Evolutionary conservation across 768 basidiomycete genomes (phyloP), one percentile per base, ranked within the genome.

Genomic region (Coprinopsis sp.): DNA sequence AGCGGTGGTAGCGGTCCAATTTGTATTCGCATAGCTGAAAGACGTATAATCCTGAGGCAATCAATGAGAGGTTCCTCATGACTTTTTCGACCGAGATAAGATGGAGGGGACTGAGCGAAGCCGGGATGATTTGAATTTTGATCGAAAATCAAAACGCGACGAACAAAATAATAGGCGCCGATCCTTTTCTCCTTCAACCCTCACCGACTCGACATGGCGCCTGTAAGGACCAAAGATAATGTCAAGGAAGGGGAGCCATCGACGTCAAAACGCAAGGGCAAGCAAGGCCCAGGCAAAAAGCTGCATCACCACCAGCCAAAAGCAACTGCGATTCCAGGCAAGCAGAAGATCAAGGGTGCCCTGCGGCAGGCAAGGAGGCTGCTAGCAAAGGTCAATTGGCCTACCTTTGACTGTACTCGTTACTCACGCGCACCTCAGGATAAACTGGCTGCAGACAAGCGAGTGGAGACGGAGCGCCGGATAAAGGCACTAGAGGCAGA

Each of bases 261-360:
- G 12, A 55, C 62, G 6, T 64, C 60, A 11, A 61, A 62, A 30
- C 8, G 22, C 25, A 46, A 44, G 18, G 24, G 29, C n/a, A 13
- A 58, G 21, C 53, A 55, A 37, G n/a, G n/a, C n/a, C 64, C 63
- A 47, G 34, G 45, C 14, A 51, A 52, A 43, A 28, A 49, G 21
- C 56, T 57, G 47, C 54, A 50, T 10, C 59, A 50, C 10, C 65
- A 64, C 38, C 46, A 53, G 18, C 56, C 52, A 19, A 60, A 64
- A 38, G 66, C 66, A 16, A 46, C 67, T 22, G 63, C 58, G 2
- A 42, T 71, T 4, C 84, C 83, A 2, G 91, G 92, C 13, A 76
- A 92, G 5, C 87, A 87, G 55, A 96, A 91, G 65, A 68, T 95
- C 52, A 97, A 96, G 63, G 77, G 91, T 4, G 71, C 82, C 22